Conservation (phyloP, 805 yeast genomes). For the Barnettozyma vustinii region DNA sequence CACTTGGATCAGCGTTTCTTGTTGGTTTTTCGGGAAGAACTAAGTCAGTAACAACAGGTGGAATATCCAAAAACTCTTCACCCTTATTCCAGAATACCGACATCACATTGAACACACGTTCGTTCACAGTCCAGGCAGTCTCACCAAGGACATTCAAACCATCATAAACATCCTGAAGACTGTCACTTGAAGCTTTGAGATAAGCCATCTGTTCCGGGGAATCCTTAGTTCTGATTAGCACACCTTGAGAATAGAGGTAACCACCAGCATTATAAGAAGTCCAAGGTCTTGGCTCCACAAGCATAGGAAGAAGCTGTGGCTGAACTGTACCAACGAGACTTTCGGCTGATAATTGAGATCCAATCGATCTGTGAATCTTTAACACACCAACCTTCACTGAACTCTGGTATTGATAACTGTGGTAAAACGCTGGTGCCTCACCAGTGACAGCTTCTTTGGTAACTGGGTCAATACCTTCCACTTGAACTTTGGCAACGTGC, state of each 20-base stretch:
- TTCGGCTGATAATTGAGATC: conserved; percentile 62
- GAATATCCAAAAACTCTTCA: conserved; percentile 64
- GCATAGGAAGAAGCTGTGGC: conserved; percentile 91
- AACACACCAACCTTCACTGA: conserved; percentile 82
- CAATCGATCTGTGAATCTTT: conserved; percentile 64
- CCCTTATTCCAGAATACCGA: conserved; percentile 87
- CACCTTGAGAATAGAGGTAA: conserved; percentile 57
- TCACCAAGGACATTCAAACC: conserved; percentile 84
- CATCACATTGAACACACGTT: conserved; percentile 59
- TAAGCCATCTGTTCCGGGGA: conserved; percentile 89
- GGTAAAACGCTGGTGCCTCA: conserved; percentile 85
- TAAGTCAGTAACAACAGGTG: conserved; percentile 45
- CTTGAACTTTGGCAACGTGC: conserved; percentile 78
- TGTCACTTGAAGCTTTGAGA: conserved; percentile 74
- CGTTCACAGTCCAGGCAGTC: conserved; percentile 91
- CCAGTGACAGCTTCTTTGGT: conserved; percentile 65
- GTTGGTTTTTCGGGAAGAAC: conserved; percentile 55
- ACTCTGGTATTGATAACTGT: conserved; percentile 73
- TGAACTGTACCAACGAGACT: conserved; percentile 58
- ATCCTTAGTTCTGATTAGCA: conserved; percentile 71
- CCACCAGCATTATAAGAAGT: conserved; percentile 79
- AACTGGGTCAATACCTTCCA: conserved; percentile 74
- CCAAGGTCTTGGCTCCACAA: conserved; percentile 90
- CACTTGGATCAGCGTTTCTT: conserved; percentile 65
- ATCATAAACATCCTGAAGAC: conserved; percentile 60